Base-by-base conservation (phyloP, 164 flowering plant genomes). In the Taxillus chinensis region DNA sequence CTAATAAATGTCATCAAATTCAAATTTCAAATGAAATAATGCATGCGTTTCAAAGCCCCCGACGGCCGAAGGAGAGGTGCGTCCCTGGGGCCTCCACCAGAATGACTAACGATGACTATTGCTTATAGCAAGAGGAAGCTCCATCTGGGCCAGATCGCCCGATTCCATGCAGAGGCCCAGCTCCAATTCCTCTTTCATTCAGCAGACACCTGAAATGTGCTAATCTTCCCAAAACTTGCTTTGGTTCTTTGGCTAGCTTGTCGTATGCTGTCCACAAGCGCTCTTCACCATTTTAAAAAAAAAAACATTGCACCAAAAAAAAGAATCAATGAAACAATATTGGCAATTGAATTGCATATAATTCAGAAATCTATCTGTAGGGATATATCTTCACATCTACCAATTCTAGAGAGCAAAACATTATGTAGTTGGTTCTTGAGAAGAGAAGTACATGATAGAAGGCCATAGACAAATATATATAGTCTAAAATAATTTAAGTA, bases 181-280 rank as follows among this genome's bases (percentile, higher is more conserved):
- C 91, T 37, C 90, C 86, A 41, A 87, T 79, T 64, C 96, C 96
- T 75, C 96, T 87, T 68, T 79, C 82, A 78, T 87, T 87, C 71
- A 90, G 71, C 73, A 90, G 70, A 70, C 96, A 90, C 68, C 96
- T 73, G 73, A 90, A 90, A 68, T 80, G 81, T 49, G 87, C 76
- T 57, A 90, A 72, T 68, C 96, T 80, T 68, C 67, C 73, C 12
- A 64, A 69, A 41, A 84, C 91, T 62, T 81, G 27, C 38, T 48
- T 69, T 17, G 88, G 81, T 69, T 86, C 74, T 71, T 75, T 83
- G 13, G 89, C 92, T 53, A 89, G 74, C 58, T 71, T 81, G 61
- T 77, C 75, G 46, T 72, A 80, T 3, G 86, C 67, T 39, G 90
- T 86, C 96, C 96, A 89, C 45, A 89, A 66, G 58, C 87, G 81